Evolutionary conservation across 345 rosid species (phyloP).

Genomic region (Acer saccharum): DNA sequence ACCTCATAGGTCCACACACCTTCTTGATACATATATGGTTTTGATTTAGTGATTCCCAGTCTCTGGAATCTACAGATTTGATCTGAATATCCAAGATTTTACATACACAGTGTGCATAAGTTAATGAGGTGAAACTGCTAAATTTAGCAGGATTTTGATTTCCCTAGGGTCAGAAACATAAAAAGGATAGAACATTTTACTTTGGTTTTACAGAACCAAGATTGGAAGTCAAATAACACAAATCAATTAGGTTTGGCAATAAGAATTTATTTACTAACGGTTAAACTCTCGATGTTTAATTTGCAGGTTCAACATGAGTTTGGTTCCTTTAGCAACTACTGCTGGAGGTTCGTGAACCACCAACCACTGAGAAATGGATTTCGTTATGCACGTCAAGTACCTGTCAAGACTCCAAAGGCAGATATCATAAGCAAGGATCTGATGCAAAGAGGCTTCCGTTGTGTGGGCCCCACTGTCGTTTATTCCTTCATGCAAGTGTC

Average conservation of each 20-base stretch:
- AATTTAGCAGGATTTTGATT: background rate
- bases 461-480: constrained; percentile 85
- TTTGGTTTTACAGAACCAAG: background rate
- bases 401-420: constrained; percentile 86
- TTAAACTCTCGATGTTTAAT: background rate
- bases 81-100: too few species aligned
- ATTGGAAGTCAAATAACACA: background rate
- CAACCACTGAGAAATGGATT: constrained; percentile 64
- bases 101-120: background rate
- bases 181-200: background rate
- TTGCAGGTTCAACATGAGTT: constrained; percentile 78
- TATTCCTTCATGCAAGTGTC: constrained; percentile 89
- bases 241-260: background rate
- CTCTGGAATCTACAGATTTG: too few species aligned
- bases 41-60: background rate
- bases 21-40: background rate
- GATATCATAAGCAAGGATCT: constrained; percentile 85
- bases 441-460: constrained; percentile 90
- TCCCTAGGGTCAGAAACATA: background rate
- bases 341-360: constrained; percentile 78
- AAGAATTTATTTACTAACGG: background rate
- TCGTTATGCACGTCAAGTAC: constrained; percentile 78
- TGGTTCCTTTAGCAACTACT: constrained; percentile 79
- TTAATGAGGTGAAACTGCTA: constrained; percentile 1
- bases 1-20: background rate